Conservation (phyloP, 805 yeast species). For the Monosporozyma unispora region DNA sequence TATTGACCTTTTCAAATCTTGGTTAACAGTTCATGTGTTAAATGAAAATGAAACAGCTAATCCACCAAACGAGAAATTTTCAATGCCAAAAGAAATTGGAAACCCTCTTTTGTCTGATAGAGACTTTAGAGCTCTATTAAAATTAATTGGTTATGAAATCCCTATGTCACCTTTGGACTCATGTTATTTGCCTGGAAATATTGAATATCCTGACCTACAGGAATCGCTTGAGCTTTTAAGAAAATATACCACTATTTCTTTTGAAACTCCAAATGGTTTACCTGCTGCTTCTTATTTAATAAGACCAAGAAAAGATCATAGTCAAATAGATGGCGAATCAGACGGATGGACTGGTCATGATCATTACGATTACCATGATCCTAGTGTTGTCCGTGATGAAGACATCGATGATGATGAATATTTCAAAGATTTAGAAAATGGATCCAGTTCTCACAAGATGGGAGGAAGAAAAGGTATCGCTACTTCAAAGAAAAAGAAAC, state of each 20-base stretch:
- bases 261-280: slow-evolving; percentile 22
- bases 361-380: slow-evolving; percentile 16
- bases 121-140: slow-evolving; percentile 24
- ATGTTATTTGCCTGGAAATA: slow-evolving; percentile 15
- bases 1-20: slow-evolving; percentile 12
- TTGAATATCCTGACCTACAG: slow-evolving; percentile 10
- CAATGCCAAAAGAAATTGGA: neutral
- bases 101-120: slow-evolving; percentile 16
- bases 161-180: slow-evolving; percentile 12
- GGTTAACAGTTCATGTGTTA: slow-evolving; percentile 8
- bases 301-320: slow-evolving; percentile 8
- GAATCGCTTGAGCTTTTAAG: slow-evolving; percentile 9
- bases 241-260: slow-evolving; percentile 20
- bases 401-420: slow-evolving; percentile 18
- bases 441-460: neutral
- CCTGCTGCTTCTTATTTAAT: slow-evolving; percentile 23
- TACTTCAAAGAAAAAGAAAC: slow-evolving; percentile 6
- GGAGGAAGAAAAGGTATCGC: slow-evolving; percentile 19
- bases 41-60: slow-evolving; percentile 8
- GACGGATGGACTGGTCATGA: slow-evolving; percentile 20
- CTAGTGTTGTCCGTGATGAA: slow-evolving; percentile 14
- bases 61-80: slow-evolving; percentile 13
- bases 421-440: slow-evolving; percentile 18
- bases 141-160: slow-evolving; percentile 17
- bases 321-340: slow-evolving; percentile 4